Conservation (phyloP, 495 filamentous ascomycete species). For the Umbilicaria muhlenbergii region DNA sequence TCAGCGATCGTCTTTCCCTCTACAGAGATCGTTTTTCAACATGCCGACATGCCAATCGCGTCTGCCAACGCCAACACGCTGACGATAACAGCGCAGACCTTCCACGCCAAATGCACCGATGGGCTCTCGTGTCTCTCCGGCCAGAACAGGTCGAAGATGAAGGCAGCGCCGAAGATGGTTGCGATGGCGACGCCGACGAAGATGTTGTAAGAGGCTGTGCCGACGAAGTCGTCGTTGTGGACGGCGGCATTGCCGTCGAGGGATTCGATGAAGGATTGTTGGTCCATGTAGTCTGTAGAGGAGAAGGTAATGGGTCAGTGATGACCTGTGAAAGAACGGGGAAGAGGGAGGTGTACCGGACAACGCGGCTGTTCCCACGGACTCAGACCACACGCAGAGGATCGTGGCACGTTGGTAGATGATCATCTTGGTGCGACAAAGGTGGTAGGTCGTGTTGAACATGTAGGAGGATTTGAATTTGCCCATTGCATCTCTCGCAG, state of each 20-base stretch:
- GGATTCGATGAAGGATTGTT: conserved; percentile 25
- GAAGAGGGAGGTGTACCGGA: conserved; percentile 19
- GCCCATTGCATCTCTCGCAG: conserved; percentile 33
- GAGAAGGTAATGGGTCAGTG: background rate
- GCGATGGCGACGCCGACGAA: conserved; percentile 37
- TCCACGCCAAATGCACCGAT: conserved; percentile 29
- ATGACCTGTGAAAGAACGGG: background rate
- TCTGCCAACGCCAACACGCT: conserved; percentile 24
- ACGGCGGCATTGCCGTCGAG: conserved; percentile 15
- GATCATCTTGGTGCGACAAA: conserved; percentile 35
- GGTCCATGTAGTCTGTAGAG: conserved; percentile 29
- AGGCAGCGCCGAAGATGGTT: conserved; percentile 34
- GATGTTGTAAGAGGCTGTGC: conserved; percentile 33
- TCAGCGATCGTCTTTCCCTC: background rate
- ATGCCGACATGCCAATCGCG: conserved; percentile 26
- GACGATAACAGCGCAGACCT: conserved; percentile 26
- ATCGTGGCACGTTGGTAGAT: conserved; percentile 39
- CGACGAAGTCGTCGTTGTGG: conserved; percentile 33
- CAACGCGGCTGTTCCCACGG: conserved; percentile 30
- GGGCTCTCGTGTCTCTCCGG: conserved; percentile 30
- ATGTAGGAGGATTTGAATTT: conserved; percentile 35
- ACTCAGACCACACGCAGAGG: conserved; percentile 34
- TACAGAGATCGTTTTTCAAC: background rate
- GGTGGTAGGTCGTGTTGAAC: conserved; percentile 32
- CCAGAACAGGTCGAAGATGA: conserved; percentile 41